A percentile compares a stretch with the other conserved stretches of the same genome.
phyloP scores from a whole-genome alignment of 2,329 filamentous ascomycete species.

The Pseudogymnoascus sp. region DNA sequence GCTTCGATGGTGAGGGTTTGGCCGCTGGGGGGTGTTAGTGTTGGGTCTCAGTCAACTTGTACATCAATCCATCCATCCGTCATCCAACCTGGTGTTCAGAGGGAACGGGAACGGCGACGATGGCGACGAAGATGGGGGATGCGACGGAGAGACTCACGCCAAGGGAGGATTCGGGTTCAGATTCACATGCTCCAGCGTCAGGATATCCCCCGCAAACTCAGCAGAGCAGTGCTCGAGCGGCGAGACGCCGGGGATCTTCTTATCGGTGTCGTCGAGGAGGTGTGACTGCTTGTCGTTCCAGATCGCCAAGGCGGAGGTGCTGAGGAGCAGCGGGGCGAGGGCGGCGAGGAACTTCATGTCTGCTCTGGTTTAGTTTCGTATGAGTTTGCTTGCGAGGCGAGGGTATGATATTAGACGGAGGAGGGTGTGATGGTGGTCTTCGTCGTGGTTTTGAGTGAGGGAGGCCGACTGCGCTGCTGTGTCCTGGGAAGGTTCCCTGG shows the following conservation, averaged over 20 bases:
- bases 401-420: background rate
- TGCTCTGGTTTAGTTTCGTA: background rate
- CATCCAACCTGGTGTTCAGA: background rate
- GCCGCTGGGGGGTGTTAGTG: conserved; percentile 51
- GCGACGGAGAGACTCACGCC: conserved; percentile 53
- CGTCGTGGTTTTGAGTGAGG: too few relatives aligned
- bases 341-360: conserved; percentile 28
- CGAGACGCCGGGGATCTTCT: conserved; percentile 71
- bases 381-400: background rate
- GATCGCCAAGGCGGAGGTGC: conserved; percentile 29
- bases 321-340: conserved; percentile 26
- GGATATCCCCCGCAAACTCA: conserved; percentile 61
- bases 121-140: conserved; percentile 14
- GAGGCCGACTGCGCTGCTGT: too few relatives aligned
- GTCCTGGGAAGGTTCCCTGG: background rate
- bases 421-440: too few relatives aligned
- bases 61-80: background rate
- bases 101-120: too few relatives aligned
- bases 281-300: conserved; percentile 43
- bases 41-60: too few relatives aligned
- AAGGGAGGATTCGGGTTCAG: conserved; percentile 78
- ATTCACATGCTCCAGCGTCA: conserved; percentile 73
- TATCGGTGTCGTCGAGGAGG: conserved; percentile 37
- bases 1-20: conserved; percentile 71
- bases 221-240: conserved; percentile 70